A percentile compares a stretch with the other conserved stretches of the same genome.
phyloP scores from a whole-genome alignment of 495 filamentous ascomycete species.

The Hypoxylon fuscum region DNA sequence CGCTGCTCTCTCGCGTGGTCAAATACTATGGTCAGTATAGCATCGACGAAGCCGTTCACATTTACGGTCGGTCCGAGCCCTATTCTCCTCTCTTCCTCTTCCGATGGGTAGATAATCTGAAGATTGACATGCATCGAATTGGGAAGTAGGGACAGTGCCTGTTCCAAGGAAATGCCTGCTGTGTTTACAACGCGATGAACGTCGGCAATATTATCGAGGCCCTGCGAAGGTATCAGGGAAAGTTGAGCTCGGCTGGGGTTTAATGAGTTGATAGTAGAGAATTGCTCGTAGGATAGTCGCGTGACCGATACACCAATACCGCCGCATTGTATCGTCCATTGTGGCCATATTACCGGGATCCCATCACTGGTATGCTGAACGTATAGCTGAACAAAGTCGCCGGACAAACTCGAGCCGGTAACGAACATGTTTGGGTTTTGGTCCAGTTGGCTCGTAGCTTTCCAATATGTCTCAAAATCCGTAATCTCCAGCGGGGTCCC shows the following conservation, averaged over 20 bases:
- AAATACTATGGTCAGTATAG: constrained; percentile 84
- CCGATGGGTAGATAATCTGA: constrained; percentile 83
- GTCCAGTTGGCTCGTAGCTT: constrained; percentile 91
- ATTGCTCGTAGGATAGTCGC: constrained; percentile 77
- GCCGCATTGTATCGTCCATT: constrained; percentile 79
- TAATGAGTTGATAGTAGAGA: constrained; percentile 69
- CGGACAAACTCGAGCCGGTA: constrained; percentile 92
- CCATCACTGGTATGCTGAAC: constrained; percentile 90
- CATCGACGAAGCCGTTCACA: constrained; percentile 85
- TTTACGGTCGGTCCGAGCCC: constrained; percentile 78
- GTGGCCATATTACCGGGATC: constrained; percentile 84
- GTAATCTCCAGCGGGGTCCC: constrained; percentile 96
- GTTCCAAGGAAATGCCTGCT: constrained; percentile 76
- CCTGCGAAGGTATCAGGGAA: constrained; percentile 52
- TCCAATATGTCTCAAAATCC: constrained; percentile 99
- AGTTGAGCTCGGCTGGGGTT: constrained; percentile 57
- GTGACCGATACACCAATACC: constrained; percentile 84
- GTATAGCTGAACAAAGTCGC: constrained; percentile 90
- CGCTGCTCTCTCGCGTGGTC: constrained; percentile 84
- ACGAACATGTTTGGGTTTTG: constrained; percentile 84
- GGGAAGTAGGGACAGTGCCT: constrained; percentile 78
- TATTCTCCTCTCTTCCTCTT: constrained; percentile 71
- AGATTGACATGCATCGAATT: constrained; percentile 83
- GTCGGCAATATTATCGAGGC: constrained; percentile 66
- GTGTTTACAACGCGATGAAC: constrained; percentile 74